Base-by-base conservation (phyloP, 225 moss, liverwort and hornwort species). In the Marchantia paleacea region DNA sequence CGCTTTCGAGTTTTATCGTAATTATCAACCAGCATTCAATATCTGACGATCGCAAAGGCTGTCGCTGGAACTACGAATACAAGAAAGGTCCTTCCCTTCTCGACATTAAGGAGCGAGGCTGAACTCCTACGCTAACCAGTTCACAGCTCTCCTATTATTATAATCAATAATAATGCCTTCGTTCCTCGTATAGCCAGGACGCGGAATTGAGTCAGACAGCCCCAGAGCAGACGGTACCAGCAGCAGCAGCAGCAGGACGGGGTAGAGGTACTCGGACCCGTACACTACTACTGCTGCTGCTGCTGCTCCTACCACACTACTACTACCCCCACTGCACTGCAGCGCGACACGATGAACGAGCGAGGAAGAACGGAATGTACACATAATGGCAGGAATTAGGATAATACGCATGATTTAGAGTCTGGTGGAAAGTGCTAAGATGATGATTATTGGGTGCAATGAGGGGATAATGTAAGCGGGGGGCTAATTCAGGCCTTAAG, bases 201-300 rank as follows among this genome's bases (percentile, higher is more conserved):
- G 74, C 74, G 74, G 74, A 74, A 74, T 52, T 15, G 74, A 54
- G 74, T 74, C 74, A 74, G 73, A 71, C 39, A 39, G 7, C 18
- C 2, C 19, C 16, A 61, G 7, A 61, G 61, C 18, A 68, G 68
- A 24, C 12, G 20, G 58, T 12, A 15, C 15, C 12, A 58, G 58
- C 58, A 58, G 58, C 58, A 58, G 58, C 18, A 58, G 58, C 13
- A 58, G 58, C 16, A 58, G 15, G 18, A 12, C 18, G 18, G 20
- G 58, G 18, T 0, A 20, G 18, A 16, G 13, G 58, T 58, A 58
- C 58, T 16, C 58, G 15, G 58, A 58, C 15, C 58, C 58, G 58
- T 58, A 58, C 58, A 16, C 58, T 58, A 58, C 58, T 39, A 39
- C 39, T 5, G 39, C 39, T 39, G 39, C 39, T 39, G 39, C 39